These are phyloP conservation scores for Naegleria lovaniensis DNA, from an alignment of 208 protist genomes.

Conservation along the genomic window DNA sequence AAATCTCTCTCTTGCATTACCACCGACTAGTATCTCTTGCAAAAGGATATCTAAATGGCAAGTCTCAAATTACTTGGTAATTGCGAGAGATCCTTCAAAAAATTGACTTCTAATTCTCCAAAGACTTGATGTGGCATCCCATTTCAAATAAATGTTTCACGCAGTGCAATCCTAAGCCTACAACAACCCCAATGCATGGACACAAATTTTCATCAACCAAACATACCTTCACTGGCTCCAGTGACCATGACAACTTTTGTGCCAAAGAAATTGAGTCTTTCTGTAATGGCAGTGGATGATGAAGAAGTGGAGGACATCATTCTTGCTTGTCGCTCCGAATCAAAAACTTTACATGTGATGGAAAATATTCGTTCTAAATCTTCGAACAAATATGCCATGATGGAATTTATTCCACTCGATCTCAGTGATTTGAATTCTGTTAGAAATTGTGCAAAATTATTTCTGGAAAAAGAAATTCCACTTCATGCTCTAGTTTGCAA, in stretches of 20 bases:
- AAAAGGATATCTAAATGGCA: no score
- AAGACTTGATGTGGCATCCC: constrained; percentile 53
- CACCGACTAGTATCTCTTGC: no score
- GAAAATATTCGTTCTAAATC: constrained; percentile 34
- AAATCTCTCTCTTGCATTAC: no score
- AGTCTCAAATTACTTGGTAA: no score
- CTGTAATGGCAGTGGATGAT: no score
- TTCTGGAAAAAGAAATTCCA: background rate
- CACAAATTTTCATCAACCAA: no score
- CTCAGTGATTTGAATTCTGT: constrained; percentile 1
- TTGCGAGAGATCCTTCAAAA: no score
- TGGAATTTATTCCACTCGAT: background rate
- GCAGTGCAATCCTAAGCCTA: constrained; percentile 66
- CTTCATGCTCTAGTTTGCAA: constrained; percentile 13
- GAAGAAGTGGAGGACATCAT: constrained; percentile 47
- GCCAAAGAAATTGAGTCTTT: no score
- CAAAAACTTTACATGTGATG: constrained; percentile 47
- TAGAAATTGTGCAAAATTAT: constrained; percentile 8
- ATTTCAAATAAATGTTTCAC: constrained; percentile 47
- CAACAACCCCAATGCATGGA: constrained; percentile 66
- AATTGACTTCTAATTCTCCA: no score
- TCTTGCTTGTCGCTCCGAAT: constrained; percentile 49
- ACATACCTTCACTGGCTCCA: constrained; percentile 69
- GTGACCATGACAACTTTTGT: constrained; percentile 35
- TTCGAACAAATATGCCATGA: background rate